A percentile compares a stretch with the other conserved stretches of the same genome.
Evolutionary conservation across 2,329 filamentous ascomycete species (phyloP).

Genomic region (Aspergillus melleus): DNA sequence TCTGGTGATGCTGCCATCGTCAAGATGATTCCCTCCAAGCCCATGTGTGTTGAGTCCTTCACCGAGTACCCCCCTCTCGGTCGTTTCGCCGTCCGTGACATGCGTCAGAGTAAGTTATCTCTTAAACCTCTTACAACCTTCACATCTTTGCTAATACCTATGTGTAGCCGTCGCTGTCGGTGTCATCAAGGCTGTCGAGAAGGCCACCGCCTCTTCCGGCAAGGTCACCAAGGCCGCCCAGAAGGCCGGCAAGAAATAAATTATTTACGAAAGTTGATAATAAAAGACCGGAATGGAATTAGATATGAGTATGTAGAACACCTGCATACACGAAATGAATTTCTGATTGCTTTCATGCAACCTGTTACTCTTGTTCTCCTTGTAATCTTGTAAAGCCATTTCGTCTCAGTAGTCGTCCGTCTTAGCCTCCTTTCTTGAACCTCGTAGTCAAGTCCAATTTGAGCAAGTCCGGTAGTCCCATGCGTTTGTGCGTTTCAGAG

Average conservation of each 20-base stretch:
- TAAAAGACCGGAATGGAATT: background rate
- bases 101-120: constrained; percentile 46
- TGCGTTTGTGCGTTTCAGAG: no score
- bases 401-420: no score
- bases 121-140: constrained; percentile 8
- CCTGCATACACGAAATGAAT: background rate
- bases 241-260: constrained; percentile 54
- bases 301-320: background rate
- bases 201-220: constrained; percentile 57
- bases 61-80: constrained; percentile 99
- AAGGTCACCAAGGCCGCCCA: constrained; percentile 65
- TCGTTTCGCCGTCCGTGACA: constrained; percentile 99
- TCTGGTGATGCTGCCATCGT: constrained; percentile 99
- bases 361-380: background rate
- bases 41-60: constrained; percentile 99
- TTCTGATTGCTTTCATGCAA: background rate
- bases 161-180: constrained; percentile 31
- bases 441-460: no score
- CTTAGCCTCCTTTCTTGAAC: no score
- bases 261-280: background rate
- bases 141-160: background rate
- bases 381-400: no score
- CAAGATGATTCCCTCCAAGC: constrained; percentile 99
- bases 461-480: no score
- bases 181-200: constrained; percentile 69